Conservation (phyloP, 805 yeast genomes). For the Lipomyces sp. region DNA sequence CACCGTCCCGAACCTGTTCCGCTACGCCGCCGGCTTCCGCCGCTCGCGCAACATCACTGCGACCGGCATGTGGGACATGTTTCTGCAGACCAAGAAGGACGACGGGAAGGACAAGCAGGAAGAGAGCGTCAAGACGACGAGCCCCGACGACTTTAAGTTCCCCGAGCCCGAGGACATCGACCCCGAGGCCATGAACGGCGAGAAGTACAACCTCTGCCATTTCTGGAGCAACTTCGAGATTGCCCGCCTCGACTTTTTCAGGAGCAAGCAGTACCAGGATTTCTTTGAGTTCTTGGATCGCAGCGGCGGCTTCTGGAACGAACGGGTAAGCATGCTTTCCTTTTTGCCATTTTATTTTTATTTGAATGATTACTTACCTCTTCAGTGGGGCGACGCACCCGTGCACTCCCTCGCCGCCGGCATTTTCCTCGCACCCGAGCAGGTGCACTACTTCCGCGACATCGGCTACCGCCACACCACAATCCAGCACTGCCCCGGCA, state of each 20-base stretch:
- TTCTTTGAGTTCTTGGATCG: slow-evolving; percentile 68
- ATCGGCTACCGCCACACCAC: slow-evolving; percentile 85
- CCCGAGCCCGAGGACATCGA: slow-evolving; percentile 33
- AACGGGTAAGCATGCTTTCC: slow-evolving; percentile 45
- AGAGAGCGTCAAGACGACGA: slow-evolving; percentile 14
- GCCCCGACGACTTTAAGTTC: slow-evolving; percentile 19
- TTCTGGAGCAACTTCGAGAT: slow-evolving; percentile 89
- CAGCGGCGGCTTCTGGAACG: slow-evolving; percentile 80
- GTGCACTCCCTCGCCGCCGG: slow-evolving; percentile 86
- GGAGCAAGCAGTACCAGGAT: slow-evolving; percentile 57
- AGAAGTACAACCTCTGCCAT: slow-evolving; percentile 80
- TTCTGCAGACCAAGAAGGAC: slow-evolving; percentile 45
- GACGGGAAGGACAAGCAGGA: slow-evolving; percentile 1
- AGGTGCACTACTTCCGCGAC: slow-evolving; percentile 87
- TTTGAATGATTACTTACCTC: no score
- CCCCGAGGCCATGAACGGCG: slow-evolving; percentile 59
- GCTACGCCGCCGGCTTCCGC: slow-evolving; percentile 65
- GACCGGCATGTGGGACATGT: slow-evolving; percentile 68
- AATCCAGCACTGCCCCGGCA: slow-evolving; percentile 78
- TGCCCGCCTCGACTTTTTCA: slow-evolving; percentile 74
- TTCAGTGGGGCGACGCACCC: slow-evolving; percentile 92
- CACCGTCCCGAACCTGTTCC: slow-evolving; percentile 78
- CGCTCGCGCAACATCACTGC: slow-evolving; percentile 47
- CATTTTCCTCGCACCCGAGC: slow-evolving; percentile 61
- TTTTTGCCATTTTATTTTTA: neutral